Conservation (phyloP, 176 grass and related monocot species). For the Triticum urartu region DNA sequence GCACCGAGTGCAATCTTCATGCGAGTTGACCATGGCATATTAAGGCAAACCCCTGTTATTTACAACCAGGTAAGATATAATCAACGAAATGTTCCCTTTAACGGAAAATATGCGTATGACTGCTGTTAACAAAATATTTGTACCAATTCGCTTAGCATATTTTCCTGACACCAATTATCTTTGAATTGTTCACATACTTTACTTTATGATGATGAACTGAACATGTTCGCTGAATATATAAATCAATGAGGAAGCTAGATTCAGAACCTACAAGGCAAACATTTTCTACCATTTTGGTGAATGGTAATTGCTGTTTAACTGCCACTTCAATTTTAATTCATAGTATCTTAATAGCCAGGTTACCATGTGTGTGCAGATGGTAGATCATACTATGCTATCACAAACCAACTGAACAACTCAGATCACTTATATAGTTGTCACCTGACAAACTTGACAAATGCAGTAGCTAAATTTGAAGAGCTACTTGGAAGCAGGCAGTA, state of each 20-base stretch:
- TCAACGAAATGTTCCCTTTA: constrained; percentile 8
- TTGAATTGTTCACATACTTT: not conserved
- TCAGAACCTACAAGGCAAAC: not conserved
- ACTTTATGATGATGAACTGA: not conserved
- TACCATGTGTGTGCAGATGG: not conserved
- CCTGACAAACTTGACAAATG: not conserved
- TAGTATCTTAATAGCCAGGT: not conserved
- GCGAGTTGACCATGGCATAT: constrained; percentile 92
- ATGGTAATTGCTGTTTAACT: not conserved
- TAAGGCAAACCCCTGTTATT: constrained; percentile 78
- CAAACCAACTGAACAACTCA: not conserved
- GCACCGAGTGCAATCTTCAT: constrained; percentile 89
- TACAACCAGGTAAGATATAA: constrained; percentile 37
- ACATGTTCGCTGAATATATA: not conserved
- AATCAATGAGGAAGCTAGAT: constrained; percentile 1
- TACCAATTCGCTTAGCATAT: not conserved
- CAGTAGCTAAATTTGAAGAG: not conserved
- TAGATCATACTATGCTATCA: constrained; percentile 4
- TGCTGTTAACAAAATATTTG: not conserved
- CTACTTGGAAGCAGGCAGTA: not conserved
- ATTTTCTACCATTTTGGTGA: not conserved
- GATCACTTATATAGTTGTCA: not conserved
- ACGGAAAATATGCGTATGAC: not conserved
- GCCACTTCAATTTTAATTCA: not conserved
- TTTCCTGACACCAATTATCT: constrained; percentile 15